A percentile compares a stretch with the other conserved stretches of the same genome.
These are phyloP conservation scores for Pascua guehoae DNA, from an alignment of 1,284 basidiomycete species.

Conservation along the genomic window DNA sequence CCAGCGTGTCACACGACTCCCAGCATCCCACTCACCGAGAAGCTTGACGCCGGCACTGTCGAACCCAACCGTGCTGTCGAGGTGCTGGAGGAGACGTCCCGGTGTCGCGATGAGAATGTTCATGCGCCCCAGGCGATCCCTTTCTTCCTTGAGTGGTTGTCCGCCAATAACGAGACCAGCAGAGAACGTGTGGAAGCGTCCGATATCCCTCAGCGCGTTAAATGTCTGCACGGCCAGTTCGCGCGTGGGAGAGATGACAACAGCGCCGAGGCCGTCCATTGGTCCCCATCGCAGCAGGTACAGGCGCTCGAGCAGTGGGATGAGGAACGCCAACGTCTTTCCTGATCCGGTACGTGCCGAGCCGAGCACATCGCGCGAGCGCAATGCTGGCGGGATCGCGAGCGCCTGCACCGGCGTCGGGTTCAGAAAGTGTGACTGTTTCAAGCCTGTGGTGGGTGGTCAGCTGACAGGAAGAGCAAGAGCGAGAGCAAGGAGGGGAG, in stretches of 20 bases:
- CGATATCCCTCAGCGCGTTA: conserved; percentile 87
- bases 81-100: conserved; percentile 89
- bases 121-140: conserved; percentile 83
- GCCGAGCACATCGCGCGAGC: conserved; percentile 68
- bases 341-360: conserved; percentile 77
- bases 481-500: neutral
- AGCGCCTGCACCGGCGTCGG: conserved; percentile 79
- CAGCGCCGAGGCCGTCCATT: conserved; percentile 79
- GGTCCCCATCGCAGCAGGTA: conserved; percentile 74
- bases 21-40: conserved; percentile 60
- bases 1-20: no score
- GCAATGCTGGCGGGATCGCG: conserved; percentile 62
- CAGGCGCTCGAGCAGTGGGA: conserved; percentile 71
- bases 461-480: no score
- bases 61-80: conserved; percentile 97
- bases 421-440: conserved; percentile 75
- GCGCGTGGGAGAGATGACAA: conserved; percentile 91
- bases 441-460: conserved; percentile 59
- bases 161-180: conserved; percentile 95
- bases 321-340: conserved; percentile 77
- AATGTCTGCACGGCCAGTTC: conserved; percentile 98
- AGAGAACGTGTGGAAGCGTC: conserved; percentile 84
- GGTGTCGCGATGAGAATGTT: conserved; percentile 97
- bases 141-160: conserved; percentile 91
- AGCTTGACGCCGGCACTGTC: conserved; percentile 85